These are phyloP conservation scores for Dactylellina cionopaga DNA, from an alignment of 2,329 filamentous ascomycete species.

Conservation along the genomic window DNA sequence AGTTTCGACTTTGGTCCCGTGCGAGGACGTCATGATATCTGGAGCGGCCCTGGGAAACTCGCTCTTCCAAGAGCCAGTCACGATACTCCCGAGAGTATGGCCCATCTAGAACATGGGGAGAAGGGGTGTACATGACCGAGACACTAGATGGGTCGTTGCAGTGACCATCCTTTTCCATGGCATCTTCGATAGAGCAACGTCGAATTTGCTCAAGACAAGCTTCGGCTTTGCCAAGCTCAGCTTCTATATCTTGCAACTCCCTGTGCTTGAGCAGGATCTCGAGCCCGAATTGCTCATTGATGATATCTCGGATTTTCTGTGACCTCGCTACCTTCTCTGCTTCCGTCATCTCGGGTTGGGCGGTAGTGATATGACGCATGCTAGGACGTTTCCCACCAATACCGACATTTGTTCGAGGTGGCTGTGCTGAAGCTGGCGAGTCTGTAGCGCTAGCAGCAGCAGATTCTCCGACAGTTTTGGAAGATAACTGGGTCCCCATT, in stretches of 20 bases:
- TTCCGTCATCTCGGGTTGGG: conserved; percentile 23
- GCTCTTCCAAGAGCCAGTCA: conserved; percentile 76
- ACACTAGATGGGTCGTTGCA: conserved; percentile 59
- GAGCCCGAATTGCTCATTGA: conserved; percentile 87
- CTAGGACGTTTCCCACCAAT: conserved; percentile 51
- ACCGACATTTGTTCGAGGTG: conserved; percentile 25
- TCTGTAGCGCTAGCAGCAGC: too few species aligned
- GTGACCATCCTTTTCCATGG: conserved; percentile 75
- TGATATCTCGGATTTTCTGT: conserved; percentile 73
- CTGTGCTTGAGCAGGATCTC: conserved; percentile 95
- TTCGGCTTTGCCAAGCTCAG: conserved; percentile 96
- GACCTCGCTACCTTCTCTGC: conserved; percentile 58
- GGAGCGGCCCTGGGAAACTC: background rate
- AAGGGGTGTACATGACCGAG: conserved; percentile 68
- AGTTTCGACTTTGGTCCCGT: conserved; percentile 41
- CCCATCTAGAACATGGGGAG: conserved; percentile 89
- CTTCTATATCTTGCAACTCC: conserved; percentile 91
- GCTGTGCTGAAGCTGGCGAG: conserved; percentile 48
- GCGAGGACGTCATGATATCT: conserved; percentile 43
- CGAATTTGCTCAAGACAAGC: conserved; percentile 91
- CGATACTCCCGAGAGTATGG: conserved; percentile 94
- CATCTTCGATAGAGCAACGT: conserved; percentile 77
- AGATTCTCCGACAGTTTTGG: conserved; percentile 53
- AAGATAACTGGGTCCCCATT: conserved; percentile 16
- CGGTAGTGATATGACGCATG: conserved; percentile 36